These are phyloP conservation scores for Podospora pseudocomata DNA, from an alignment of 495 filamentous ascomycete species.

Conservation along the genomic window DNA sequence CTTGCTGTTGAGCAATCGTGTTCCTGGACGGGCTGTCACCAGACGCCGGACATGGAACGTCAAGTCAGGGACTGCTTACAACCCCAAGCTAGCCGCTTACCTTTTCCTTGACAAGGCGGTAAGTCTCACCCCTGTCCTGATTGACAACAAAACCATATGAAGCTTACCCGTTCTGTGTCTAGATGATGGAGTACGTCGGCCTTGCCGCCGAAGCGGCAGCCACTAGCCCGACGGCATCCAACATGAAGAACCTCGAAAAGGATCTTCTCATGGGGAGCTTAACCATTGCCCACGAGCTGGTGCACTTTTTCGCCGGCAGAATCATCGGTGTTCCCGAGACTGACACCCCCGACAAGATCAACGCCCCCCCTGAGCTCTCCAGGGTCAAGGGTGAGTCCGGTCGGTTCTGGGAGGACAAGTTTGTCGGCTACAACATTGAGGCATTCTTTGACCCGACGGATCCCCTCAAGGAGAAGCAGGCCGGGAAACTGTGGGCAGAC, in stretches of 20 bases:
- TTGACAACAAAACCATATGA: background rate
- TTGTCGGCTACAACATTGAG: background rate
- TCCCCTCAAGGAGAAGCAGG: background rate
- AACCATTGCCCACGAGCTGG: slow-evolving; percentile 7
- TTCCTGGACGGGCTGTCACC: background rate
- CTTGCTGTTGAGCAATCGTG: background rate
- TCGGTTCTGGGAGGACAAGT: slow-evolving; percentile 4
- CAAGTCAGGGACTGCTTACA: too few relatives aligned
- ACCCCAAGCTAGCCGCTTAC: too few relatives aligned
- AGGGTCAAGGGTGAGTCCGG: background rate
- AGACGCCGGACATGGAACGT: background rate
- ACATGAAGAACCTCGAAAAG: background rate
- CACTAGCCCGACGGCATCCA: background rate
- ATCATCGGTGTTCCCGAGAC: background rate
- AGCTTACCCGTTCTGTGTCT: background rate
- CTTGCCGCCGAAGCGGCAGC: background rate
- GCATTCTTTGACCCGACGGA: background rate
- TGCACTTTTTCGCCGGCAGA: slow-evolving; percentile 2
- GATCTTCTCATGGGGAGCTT: slow-evolving; percentile 3
- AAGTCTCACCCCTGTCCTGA: too few relatives aligned
- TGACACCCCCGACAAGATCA: background rate
- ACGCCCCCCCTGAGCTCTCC: background rate
- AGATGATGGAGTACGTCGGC: background rate
- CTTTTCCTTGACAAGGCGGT: too few relatives aligned
- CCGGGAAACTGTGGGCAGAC: slow-evolving; percentile 1